phyloP scores from a whole-genome alignment of 352 stramenopile genomes.

The Pythium vanterpoolii region DNA sequence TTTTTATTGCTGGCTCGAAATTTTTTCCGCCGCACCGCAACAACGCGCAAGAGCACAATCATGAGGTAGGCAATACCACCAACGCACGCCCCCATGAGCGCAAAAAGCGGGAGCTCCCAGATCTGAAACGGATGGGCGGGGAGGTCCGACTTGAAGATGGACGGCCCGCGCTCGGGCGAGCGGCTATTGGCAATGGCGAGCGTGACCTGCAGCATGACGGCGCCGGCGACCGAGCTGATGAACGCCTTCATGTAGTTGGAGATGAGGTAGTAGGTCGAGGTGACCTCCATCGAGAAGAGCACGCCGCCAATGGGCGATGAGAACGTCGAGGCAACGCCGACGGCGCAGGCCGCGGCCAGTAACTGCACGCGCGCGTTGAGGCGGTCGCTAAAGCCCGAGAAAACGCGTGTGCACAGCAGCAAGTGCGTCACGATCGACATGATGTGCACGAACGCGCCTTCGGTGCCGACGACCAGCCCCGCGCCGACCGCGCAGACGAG shows the following conservation, averaged over 20 bases:
- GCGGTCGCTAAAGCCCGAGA: conserved; percentile 67
- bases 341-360: conserved; percentile 88
- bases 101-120: conserved; percentile 73
- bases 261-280: conserved; percentile 85
- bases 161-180: conserved; percentile 40
- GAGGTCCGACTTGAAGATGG: conserved; percentile 51
- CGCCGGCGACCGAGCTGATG: conserved; percentile 72
- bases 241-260: conserved; percentile 91
- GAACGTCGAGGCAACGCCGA: conserved; percentile 92
- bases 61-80: conserved; percentile 52
- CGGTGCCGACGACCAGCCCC: conserved; percentile 95
- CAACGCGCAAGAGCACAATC: conserved; percentile 52
- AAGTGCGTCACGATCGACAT: conserved; percentile 91
- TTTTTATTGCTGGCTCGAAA: conserved; percentile 30
- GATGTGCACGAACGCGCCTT: conserved; percentile 98
- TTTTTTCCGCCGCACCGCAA: conserved; percentile 36
- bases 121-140: conserved; percentile 51
- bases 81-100: conserved; percentile 55
- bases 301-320: conserved; percentile 92
- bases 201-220: conserved; percentile 74
- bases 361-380: conserved; percentile 85
- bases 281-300: conserved; percentile 94
- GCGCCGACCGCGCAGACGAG: conserved; percentile 93
- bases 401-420: conserved; percentile 76
- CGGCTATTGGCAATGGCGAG: conserved; percentile 57